phyloP scores from a whole-genome alignment of 108 stramenopile genomes.

The Mayamaea pseudoterrestris region DNA sequence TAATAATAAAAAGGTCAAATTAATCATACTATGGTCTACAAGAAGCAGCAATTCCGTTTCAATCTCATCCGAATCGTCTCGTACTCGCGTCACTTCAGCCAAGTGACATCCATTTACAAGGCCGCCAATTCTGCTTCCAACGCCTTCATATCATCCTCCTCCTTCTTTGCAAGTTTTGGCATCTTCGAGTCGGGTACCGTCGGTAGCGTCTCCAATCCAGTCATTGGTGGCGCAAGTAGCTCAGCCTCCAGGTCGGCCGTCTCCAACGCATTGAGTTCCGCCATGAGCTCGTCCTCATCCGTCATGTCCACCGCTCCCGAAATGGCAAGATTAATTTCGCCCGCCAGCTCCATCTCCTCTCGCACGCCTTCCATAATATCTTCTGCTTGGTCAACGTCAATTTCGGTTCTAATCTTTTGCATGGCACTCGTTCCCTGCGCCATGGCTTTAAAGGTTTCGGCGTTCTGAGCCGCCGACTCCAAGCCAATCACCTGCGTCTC shows the following conservation, averaged over 20 bases:
- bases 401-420: constrained; percentile 73
- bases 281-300: constrained; percentile 88
- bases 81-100: too few relatives aligned
- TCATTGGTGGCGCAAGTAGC: constrained; percentile 45
- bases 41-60: too few relatives aligned
- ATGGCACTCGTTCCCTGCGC: constrained; percentile 76
- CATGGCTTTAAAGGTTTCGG: constrained; percentile 90
- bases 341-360: constrained; percentile 87
- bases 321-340: constrained; percentile 82
- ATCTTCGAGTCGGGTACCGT: constrained; percentile 53
- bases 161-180: constrained; percentile 61
- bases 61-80: too few relatives aligned
- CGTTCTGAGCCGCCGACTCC: constrained; percentile 90
- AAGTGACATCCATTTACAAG: too few relatives aligned
- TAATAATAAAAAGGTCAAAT: too few relatives aligned
- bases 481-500: constrained; percentile 92
- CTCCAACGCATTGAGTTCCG: constrained; percentile 79
- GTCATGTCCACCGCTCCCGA: constrained; percentile 70
- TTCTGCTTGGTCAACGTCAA: constrained; percentile 91
- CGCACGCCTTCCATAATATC: constrained; percentile 92
- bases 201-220: constrained; percentile 24
- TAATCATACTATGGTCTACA: too few relatives aligned
- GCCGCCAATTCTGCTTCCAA: constrained; percentile 85
- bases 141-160: constrained; percentile 74
- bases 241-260: constrained; percentile 75